Conservation (phyloP, 31 red algal species). For the Odonthalia washingtoniensis region DNA sequence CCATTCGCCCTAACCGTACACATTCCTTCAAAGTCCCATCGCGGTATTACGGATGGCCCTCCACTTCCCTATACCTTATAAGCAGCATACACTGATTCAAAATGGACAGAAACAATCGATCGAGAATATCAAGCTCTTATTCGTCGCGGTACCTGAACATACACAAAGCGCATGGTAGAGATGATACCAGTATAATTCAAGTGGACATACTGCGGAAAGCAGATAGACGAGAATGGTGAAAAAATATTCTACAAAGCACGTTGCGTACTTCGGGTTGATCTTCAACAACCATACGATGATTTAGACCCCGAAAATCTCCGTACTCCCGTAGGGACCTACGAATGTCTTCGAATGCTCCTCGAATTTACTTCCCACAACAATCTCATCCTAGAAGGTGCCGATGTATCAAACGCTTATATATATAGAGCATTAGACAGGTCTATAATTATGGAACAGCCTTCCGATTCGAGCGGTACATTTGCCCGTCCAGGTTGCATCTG, state of each 20-base stretch:
- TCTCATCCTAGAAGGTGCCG: slow-evolving; percentile 8
- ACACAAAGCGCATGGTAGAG: no score
- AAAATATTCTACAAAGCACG: not conserved
- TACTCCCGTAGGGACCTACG: not conserved
- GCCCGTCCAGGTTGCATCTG: no score
- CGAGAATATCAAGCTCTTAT: no score
- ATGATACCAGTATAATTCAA: no score
- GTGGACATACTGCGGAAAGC: not conserved
- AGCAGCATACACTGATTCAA: no score
- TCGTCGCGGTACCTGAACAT: no score
- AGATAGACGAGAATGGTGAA: not conserved
- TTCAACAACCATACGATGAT: slow-evolving; percentile 20
- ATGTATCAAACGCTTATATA: slow-evolving; percentile 38
- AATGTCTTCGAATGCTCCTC: not conserved
- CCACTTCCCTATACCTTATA: no score
- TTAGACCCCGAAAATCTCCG: slow-evolving; percentile 32
- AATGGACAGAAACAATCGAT: no score
- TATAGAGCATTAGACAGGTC: slow-evolving; percentile 14
- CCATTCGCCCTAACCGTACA: no score
- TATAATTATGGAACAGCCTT: slow-evolving; percentile 34
- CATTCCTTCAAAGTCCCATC: no score
- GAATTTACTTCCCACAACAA: not conserved
- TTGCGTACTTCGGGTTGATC: not conserved
- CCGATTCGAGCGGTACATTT: not conserved
- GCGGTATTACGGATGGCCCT: no score